Evolutionary conservation across 176 grass and related monocot genomes (phyloP), one percentile per base, ranked within the genome.

Genomic region (Bothriochloa decipiens): DNA sequence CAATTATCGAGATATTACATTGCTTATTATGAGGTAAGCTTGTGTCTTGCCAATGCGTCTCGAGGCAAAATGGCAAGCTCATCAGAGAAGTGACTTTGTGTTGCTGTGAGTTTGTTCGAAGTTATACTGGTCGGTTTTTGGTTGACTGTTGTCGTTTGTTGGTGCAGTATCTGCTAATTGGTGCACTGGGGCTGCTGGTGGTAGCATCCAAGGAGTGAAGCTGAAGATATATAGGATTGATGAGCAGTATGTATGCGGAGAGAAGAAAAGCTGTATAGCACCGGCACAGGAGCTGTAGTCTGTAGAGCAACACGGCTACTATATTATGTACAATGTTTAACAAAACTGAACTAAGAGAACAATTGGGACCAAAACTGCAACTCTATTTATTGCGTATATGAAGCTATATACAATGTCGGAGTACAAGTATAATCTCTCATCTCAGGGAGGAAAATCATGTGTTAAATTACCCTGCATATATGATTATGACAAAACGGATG

Each of bases 141-240:
- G 3, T 26, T 27, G 4, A 63, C 60, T 40, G 18, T 81, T 57
- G 49, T 35, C 70, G 65, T 40, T 83, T 65, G 18, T 71, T 53
- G 76, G 43, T 92, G 83, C 92, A 97, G 94, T 92, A 91, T 82
- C 83, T 94, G 75, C 83, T 97, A 5, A 91, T 97, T 8, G 94
- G 94, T 3, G 92, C 81, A 13, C 85, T 97, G 5, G 90, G 88
- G 13, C 65, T 97, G 40, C 72, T 97, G 65, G 87, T 97, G 32
- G 76, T 97, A 73, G 88, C 89, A 14, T 94, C 82, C 0, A 97
- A 88, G 84, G 91, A 97, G 17, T 92, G 80, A 87, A 74, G 29
- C 4, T 41, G 20, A 70, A 25, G 68, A 49, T 49, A 36, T 2
- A 37, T 22, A 22, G 13, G 63, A 47, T 62, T 1, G 25, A 4